These are phyloP conservation scores for Aspergillus avenaceus DNA, from an alignment of 495 filamentous ascomycete species.

Conservation along the genomic window DNA sequence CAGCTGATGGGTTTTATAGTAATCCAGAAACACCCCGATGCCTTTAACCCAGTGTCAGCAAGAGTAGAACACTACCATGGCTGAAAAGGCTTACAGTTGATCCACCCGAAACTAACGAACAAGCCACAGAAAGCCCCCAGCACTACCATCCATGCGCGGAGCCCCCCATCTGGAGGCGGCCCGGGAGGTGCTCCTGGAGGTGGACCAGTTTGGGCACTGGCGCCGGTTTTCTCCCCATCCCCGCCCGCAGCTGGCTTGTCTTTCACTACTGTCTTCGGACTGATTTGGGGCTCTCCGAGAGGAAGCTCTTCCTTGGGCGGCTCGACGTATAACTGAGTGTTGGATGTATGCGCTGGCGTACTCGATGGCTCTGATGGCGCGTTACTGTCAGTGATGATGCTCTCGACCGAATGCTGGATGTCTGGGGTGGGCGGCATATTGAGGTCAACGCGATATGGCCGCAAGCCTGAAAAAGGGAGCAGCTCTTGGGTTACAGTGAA, in stretches of 20 bases:
- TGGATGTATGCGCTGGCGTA: constrained; percentile 1
- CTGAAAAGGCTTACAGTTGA: constrained; percentile 41
- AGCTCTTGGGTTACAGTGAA: not conserved
- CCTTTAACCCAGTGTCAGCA: constrained; percentile 18
- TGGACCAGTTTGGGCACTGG: constrained; percentile 22
- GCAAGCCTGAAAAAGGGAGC: not conserved
- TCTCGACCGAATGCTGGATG: not conserved
- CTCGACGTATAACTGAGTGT: not conserved
- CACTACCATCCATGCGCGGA: constrained; percentile 63
- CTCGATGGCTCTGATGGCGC: not conserved
- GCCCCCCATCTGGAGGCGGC: constrained; percentile 58
- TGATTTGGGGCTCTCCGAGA: not conserved
- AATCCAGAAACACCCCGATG: constrained; percentile 59
- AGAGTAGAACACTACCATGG: not conserved
- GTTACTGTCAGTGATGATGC: not conserved
- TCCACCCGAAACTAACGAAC: constrained; percentile 63
- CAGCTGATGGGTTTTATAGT: constrained; percentile 49
- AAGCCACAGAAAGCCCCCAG: constrained; percentile 59
- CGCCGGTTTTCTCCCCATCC: constrained; percentile 17
- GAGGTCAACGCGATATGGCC: not conserved
- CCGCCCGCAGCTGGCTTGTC: constrained; percentile 5
- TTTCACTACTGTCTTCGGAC: not conserved
- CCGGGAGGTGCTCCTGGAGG: constrained; percentile 38
- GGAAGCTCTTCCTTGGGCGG: constrained; percentile 13
- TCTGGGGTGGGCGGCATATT: not conserved